A percentile compares a stretch with the other conserved stretches of the same genome.
Evolutionary conservation across 2,329 filamentous ascomycete species (phyloP).

Genomic region (Herpomyces periplanetae): DNA sequence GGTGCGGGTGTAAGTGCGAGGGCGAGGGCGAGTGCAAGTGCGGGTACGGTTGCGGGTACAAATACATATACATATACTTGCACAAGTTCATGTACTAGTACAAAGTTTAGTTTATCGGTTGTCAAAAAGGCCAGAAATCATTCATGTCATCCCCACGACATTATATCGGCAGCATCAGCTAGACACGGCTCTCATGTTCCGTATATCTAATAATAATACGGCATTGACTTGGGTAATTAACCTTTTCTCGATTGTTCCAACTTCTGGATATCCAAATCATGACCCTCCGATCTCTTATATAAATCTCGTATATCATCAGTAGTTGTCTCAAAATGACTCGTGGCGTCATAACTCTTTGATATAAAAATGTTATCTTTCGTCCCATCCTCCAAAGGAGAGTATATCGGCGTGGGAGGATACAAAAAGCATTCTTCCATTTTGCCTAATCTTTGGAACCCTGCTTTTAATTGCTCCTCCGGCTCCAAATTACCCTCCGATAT

Average conservation of each 20-base stretch:
- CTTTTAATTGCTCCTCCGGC: conserved; percentile 75
- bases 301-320: conserved; percentile 74
- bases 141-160: no score
- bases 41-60: no score
- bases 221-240: no score
- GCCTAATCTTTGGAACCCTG: conserved; percentile 64
- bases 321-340: conserved; percentile 80
- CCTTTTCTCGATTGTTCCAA: conserved; percentile 1
- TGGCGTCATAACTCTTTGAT: conserved; percentile 92
- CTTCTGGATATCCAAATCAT: conserved; percentile 58
- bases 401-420: conserved; percentile 63
- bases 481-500: conserved; percentile 71
- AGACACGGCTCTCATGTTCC: no score
- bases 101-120: no score
- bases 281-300: conserved; percentile 40
- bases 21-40: no score
- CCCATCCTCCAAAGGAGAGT: conserved; percentile 54
- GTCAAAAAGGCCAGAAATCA: no score
- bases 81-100: no score
- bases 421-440: conserved; percentile 90
- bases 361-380: conserved; percentile 71
- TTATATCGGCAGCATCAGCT: no score
- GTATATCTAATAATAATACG: no score
- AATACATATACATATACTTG: no score
- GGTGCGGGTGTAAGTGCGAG: no score